A percentile compares a stretch with the other conserved stretches of the same genome.
These are phyloP conservation scores for Aspergillus transmontanensis DNA, from an alignment of 2,329 filamentous ascomycete genomes.

Conservation along the genomic window DNA sequence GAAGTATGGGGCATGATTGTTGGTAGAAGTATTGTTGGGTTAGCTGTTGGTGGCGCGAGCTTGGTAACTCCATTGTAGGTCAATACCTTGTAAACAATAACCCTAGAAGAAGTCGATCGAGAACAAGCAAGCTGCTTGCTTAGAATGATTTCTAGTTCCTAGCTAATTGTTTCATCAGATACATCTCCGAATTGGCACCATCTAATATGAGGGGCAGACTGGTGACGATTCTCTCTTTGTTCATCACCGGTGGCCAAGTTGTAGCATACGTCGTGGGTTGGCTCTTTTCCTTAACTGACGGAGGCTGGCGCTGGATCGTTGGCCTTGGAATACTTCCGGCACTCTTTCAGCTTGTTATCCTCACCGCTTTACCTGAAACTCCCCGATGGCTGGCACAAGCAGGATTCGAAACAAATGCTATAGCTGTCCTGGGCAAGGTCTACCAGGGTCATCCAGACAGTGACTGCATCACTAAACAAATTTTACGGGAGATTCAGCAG, in stretches of 20 bases:
- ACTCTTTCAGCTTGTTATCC: slow-evolving; percentile 66
- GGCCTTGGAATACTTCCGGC: slow-evolving; percentile 81
- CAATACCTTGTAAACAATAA: neutral
- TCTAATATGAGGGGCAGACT: slow-evolving; percentile 74
- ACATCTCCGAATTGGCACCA: slow-evolving; percentile 84
- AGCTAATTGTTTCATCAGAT: slow-evolving; percentile 44
- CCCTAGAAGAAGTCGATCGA: neutral
- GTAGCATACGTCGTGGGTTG: slow-evolving; percentile 85
- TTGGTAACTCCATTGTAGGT: slow-evolving; percentile 75
- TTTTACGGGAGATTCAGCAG: slow-evolving; percentile 70
- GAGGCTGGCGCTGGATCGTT: slow-evolving; percentile 90
- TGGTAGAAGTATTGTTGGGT: slow-evolving; percentile 50
- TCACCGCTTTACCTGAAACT: slow-evolving; percentile 80
- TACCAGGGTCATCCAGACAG: slow-evolving; percentile 55
- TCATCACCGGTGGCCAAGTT: slow-evolving; percentile 86
- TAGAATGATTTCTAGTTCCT: too few species aligned
- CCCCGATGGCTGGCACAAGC: slow-evolving; percentile 82
- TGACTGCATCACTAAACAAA: slow-evolving; percentile 55
- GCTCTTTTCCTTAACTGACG: slow-evolving; percentile 62
- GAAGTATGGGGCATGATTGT: slow-evolving; percentile 50
- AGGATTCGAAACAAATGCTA: slow-evolving; percentile 64
- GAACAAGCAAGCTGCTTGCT: neutral
- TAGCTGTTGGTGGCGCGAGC: slow-evolving; percentile 56
- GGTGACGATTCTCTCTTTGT: slow-evolving; percentile 78
- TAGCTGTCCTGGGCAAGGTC: slow-evolving; percentile 65